phyloP scores from a whole-genome alignment of 805 yeast species.

The Saturnispora diversa region DNA sequence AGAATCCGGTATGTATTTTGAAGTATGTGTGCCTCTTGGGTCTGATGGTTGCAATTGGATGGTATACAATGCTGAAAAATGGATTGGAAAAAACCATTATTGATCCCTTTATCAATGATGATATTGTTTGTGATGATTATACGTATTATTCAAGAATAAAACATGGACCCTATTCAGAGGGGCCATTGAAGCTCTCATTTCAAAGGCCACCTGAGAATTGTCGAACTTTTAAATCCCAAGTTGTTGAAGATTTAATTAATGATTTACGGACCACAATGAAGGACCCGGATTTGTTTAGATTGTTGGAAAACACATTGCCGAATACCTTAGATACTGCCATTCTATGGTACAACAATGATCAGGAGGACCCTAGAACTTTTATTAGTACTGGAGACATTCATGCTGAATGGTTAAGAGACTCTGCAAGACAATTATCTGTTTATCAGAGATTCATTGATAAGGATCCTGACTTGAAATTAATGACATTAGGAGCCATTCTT shows the following conservation, averaged over 20 bases:
- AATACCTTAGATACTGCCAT: conserved; percentile 85
- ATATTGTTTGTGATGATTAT: conserved; percentile 49
- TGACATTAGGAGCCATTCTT: conserved; percentile 71
- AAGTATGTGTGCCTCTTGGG: too few species aligned
- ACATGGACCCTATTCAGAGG: conserved; percentile 53
- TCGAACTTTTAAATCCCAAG: conserved; percentile 58
- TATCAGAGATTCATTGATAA: conserved; percentile 53
- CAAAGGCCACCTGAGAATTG: conserved; percentile 71
- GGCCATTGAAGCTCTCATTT: conserved; percentile 50
- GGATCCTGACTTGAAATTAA: conserved; percentile 41
- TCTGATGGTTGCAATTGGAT: too few species aligned
- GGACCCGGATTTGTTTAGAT: conserved; percentile 61
- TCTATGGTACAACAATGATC: conserved; percentile 47
- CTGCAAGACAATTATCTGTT: conserved; percentile 73
- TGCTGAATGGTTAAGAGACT: conserved; percentile 89
- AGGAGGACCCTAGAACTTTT: conserved; percentile 49
- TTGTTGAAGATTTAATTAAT: conserved; percentile 52
- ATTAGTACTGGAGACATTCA: conserved; percentile 89
- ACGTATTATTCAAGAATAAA: conserved; percentile 45
- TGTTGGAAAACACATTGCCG: conserved; percentile 78
- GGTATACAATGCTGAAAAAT: too few species aligned
- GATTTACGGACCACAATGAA: conserved; percentile 43
- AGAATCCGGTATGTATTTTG: too few species aligned
- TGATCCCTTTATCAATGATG: too few species aligned
- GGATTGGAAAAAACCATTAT: too few species aligned